Evolutionary conservation across 495 filamentous ascomycete genomes (phyloP), one percentile per base, ranked within the genome.

Genomic region (Endocarpon pusillum): DNA sequence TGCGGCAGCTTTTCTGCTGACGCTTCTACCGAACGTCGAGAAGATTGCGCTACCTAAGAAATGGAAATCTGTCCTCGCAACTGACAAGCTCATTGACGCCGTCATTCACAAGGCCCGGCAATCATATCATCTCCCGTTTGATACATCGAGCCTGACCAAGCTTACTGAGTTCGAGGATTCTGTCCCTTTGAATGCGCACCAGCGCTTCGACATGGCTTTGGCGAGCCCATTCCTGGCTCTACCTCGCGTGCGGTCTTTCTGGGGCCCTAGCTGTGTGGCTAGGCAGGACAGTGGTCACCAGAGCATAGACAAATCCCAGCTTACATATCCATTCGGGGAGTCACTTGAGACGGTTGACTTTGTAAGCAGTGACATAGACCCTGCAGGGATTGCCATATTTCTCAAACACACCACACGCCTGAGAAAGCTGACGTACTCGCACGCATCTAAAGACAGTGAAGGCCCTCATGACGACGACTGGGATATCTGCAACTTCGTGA

Each of bases 401-500:
- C 46, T 58, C 26, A 47, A 42, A 38, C 36, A 55, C 29, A 52
- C 51, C 21, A 41, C 42, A 40, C 41, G 33, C 32, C 53, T 55
- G 4, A 54, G 35, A 33, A 45, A 43, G 33, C 39, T 58, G 15
- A 47, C 25, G 35, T 58, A 54, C 37, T 48, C 22, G 34, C 51
- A 55, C 41, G 25, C 28, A 4, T 42, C 41, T 20, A 42, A 46
- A 36, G 28, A 36, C 30, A 33, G 11, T 31, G 42, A 39, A 28
- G 29, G 12, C 36, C 29, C 20, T 35, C 28, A 5, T 14, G 19
- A 24, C 35, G 48, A 44, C 33, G 42, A 45, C 36, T 58, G 54
- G 54, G 41, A 51, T 38, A 46, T 55, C 24, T 55, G 54, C 43
- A 45, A 45, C 18, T 56, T 58, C 41, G 28, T 54, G 29, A 45